Evolutionary conservation across 768 basidiomycete species (phyloP).

Genomic region (Jaapia argillacea): DNA sequence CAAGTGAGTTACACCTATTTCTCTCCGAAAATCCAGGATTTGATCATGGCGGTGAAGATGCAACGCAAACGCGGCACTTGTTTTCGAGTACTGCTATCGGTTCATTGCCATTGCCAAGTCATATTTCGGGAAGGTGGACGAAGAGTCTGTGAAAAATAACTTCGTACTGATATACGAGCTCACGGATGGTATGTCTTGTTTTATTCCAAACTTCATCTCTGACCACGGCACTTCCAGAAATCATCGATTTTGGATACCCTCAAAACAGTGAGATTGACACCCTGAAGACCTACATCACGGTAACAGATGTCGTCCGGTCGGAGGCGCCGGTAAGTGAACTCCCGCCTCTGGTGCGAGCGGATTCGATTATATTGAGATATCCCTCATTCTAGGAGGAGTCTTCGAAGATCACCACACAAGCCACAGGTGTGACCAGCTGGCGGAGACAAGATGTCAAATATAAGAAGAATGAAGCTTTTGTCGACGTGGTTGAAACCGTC

Average conservation of each 20-base stretch:
- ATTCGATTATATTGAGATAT: not conserved
- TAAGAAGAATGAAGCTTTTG: slow-evolving; percentile 99
- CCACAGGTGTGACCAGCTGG: slow-evolving; percentile 96
- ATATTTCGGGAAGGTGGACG: slow-evolving; percentile 98
- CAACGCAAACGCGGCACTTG: slow-evolving; percentile 94
- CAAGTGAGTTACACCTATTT: slow-evolving; percentile 47
- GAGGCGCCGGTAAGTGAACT: slow-evolving; percentile 76
- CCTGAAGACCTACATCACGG: slow-evolving; percentile 95
- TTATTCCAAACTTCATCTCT: not conserved
- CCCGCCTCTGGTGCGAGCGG: slow-evolving; percentile 4
- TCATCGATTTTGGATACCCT: slow-evolving; percentile 97
- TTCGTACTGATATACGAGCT: slow-evolving; percentile 98
- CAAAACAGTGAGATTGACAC: slow-evolving; percentile 99
- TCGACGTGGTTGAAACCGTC: slow-evolving; percentile 97
- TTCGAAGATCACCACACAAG: slow-evolving; percentile 93
- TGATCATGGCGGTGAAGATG: too few relatives aligned
- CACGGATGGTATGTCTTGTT: slow-evolving; percentile 66
- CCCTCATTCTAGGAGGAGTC: slow-evolving; percentile 80
- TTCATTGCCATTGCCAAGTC: slow-evolving; percentile 91
- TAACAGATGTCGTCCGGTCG: slow-evolving; percentile 86
- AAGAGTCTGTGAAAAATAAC: slow-evolving; percentile 98
- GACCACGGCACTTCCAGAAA: slow-evolving; percentile 37
- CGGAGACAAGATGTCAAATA: slow-evolving; percentile 93
- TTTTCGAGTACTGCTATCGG: slow-evolving; percentile 96
- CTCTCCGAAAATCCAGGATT: not conserved